phyloP scores from a whole-genome alignment of 106 monocot species.

The Amphibolis antarctica region DNA sequence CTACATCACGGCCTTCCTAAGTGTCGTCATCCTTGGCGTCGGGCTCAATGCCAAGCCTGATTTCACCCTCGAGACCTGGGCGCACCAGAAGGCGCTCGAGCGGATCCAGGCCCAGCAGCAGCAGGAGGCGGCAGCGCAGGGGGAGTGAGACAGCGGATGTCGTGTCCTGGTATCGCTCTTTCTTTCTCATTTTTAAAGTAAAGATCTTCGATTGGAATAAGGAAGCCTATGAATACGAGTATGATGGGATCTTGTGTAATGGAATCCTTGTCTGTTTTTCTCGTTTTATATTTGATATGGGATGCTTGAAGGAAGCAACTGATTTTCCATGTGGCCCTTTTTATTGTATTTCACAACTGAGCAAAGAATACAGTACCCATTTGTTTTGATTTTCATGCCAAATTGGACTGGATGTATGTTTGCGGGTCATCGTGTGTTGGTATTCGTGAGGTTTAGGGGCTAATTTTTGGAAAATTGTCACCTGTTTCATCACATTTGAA shows the following conservation, averaged over 20 bases:
- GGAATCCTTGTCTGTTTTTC: not conserved
- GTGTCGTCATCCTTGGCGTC: constrained; percentile 89
- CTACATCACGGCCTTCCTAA: constrained; percentile 89
- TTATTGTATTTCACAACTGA: no score
- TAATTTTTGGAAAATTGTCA: no score
- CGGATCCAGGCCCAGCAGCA: constrained; percentile 42
- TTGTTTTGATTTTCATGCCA: no score
- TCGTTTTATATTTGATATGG: not conserved
- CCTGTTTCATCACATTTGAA: no score
- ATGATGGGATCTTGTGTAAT: not conserved
- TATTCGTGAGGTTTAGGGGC: no score
- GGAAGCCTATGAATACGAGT: not conserved
- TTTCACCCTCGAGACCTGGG: constrained; percentile 94
- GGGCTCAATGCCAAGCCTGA: constrained; percentile 94
- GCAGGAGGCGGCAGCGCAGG: constrained; percentile 16
- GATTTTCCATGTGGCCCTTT: no score
- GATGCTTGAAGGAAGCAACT: no score
- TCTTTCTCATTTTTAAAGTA: not conserved
- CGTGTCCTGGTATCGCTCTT: not conserved
- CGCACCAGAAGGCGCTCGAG: constrained; percentile 93
- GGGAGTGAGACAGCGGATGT: constrained; percentile 28
- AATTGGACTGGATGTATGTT: no score
- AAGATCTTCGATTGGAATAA: not conserved
- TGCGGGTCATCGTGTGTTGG: no score
- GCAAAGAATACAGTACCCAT: no score